phyloP scores from a whole-genome alignment of 2,329 filamentous ascomycete genomes.

The Lasiodiplodia theobromae region DNA sequence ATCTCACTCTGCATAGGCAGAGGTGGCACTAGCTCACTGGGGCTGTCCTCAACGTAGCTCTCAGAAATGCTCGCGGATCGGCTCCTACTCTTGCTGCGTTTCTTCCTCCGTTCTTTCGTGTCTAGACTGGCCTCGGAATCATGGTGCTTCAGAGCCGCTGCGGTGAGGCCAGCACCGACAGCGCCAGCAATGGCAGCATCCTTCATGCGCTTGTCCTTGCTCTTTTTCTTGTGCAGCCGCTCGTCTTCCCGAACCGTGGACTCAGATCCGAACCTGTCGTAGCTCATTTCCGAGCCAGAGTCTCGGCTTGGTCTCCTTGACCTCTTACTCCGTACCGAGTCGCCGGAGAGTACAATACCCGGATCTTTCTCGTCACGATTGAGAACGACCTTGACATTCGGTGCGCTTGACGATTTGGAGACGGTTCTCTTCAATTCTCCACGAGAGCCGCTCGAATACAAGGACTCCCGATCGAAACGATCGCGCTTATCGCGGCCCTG shows the following conservation, averaged over 20 bases:
- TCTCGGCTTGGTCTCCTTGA: constrained; percentile 63
- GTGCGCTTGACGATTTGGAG: constrained; percentile 68
- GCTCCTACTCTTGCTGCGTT: constrained; percentile 60
- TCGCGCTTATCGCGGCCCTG: constrained; percentile 75
- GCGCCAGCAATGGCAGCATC: constrained; percentile 63
- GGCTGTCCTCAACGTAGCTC: constrained; percentile 55
- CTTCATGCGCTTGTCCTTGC: constrained; percentile 57
- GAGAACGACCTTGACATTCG: constrained; percentile 67
- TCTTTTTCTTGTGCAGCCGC: constrained; percentile 60
- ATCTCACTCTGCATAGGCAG: constrained; percentile 91
- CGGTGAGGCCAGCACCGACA: constrained; percentile 64
- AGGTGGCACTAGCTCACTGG: constrained; percentile 69
- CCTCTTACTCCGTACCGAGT: constrained; percentile 60
- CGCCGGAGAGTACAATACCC: constrained; percentile 63
- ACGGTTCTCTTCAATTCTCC: constrained; percentile 57
- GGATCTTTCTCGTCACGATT: constrained; percentile 66
- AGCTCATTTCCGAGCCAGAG: constrained; percentile 54
- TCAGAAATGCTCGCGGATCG: constrained; percentile 61
- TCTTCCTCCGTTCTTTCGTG: constrained; percentile 52
- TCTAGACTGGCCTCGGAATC: constrained; percentile 68
- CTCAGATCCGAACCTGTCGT: constrained; percentile 37
- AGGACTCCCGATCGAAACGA: constrained; percentile 66
- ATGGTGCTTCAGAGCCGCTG: constrained; percentile 69
- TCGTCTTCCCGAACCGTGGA: constrained; percentile 52
- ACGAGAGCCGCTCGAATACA: constrained; percentile 61